phyloP scores from a whole-genome alignment of 768 basidiomycete genomes.

The Suillus tomentosus region DNA sequence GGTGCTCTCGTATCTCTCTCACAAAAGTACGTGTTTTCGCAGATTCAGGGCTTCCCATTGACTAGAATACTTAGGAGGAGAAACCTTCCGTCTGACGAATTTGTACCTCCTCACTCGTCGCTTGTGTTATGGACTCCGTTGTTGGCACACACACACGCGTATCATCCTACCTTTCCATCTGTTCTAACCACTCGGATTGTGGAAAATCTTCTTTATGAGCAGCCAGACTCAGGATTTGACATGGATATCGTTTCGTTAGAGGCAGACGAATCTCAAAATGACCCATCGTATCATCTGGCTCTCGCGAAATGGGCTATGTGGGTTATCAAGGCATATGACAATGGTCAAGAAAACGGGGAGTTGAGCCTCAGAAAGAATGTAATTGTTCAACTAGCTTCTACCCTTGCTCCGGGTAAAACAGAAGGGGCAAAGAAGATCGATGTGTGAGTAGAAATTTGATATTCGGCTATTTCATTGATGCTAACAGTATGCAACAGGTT shows the following conservation, averaged over 20 bases:
- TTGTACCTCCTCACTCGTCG: conserved; percentile 52
- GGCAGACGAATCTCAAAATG: conserved; percentile 26
- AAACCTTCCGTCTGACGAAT: conserved; percentile 38
- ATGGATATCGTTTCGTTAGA: conserved; percentile 22
- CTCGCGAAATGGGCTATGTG: conserved; percentile 74
- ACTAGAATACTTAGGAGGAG: conserved; percentile 52
- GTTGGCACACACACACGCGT: conserved; percentile 52
- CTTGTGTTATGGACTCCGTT: conserved; percentile 70
- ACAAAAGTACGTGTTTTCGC: conserved; percentile 61
- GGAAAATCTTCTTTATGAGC: conserved; percentile 32
- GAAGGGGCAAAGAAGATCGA: conserved; percentile 26
- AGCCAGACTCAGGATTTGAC: conserved; percentile 16
- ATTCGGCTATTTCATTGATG: neutral
- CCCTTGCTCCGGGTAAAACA: conserved; percentile 43
- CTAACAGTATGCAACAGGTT: conserved; percentile 24
- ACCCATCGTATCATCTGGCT: conserved; percentile 54
- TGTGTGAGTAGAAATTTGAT: conserved; percentile 34
- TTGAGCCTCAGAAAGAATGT: conserved; percentile 47
- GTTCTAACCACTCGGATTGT: conserved; percentile 51
- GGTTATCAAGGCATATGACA: conserved; percentile 47
- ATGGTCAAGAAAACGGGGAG: conserved; percentile 33
- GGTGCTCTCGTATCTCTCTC: conserved; percentile 82
- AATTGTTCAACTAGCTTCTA: conserved; percentile 47
- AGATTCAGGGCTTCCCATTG: conserved; percentile 10
- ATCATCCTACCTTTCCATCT: conserved; percentile 57